Evolutionary conservation across 768 basidiomycete genomes (phyloP).

Genomic region (Lactarius deliciosus): DNA sequence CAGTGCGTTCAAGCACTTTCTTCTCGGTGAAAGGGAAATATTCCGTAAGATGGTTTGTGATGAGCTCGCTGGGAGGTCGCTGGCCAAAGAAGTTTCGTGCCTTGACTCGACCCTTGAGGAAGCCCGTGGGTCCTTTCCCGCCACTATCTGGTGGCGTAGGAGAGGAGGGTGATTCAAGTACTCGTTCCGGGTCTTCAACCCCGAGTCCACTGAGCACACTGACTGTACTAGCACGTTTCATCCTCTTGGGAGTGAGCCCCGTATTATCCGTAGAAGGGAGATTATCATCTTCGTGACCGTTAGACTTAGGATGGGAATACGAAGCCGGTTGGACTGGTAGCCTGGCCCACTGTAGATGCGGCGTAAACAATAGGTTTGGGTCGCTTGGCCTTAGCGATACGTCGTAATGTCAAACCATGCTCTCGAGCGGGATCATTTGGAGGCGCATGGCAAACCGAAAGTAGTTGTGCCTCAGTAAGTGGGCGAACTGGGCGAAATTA

Average conservation of each 20-base stretch:
- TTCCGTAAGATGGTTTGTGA: slow-evolving; percentile 89
- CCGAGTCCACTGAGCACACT: slow-evolving; percentile 94
- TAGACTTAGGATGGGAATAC: slow-evolving; percentile 29
- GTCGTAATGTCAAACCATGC: slow-evolving; percentile 72
- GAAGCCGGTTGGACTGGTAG: slow-evolving; percentile 41
- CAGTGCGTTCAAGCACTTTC: slow-evolving; percentile 84
- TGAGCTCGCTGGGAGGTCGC: slow-evolving; percentile 95
- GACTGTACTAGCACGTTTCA: slow-evolving; percentile 91
- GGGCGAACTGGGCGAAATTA: slow-evolving; percentile 54
- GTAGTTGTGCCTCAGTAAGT: slow-evolving; percentile 75
- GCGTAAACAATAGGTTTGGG: slow-evolving; percentile 46
- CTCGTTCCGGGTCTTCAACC: slow-evolving; percentile 72
- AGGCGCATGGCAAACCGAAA: slow-evolving; percentile 80
- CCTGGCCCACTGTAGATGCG: slow-evolving; percentile 30
- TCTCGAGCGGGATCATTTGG: slow-evolving; percentile 78
- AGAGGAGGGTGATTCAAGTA: slow-evolving; percentile 57
- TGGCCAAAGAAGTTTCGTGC: slow-evolving; percentile 97
- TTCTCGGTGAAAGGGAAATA: slow-evolving; percentile 95
- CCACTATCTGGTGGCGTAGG: slow-evolving; percentile 42
- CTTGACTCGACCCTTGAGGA: slow-evolving; percentile 58
- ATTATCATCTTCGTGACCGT: slow-evolving; percentile 43
- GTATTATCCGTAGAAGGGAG: slow-evolving; percentile 13
- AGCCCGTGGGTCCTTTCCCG: slow-evolving; percentile 33
- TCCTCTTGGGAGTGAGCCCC: slow-evolving; percentile 43
- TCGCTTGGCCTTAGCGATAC: slow-evolving; percentile 44